Base-by-base conservation (phyloP, 805 yeast species). In the Candida lessepsii region DNA sequence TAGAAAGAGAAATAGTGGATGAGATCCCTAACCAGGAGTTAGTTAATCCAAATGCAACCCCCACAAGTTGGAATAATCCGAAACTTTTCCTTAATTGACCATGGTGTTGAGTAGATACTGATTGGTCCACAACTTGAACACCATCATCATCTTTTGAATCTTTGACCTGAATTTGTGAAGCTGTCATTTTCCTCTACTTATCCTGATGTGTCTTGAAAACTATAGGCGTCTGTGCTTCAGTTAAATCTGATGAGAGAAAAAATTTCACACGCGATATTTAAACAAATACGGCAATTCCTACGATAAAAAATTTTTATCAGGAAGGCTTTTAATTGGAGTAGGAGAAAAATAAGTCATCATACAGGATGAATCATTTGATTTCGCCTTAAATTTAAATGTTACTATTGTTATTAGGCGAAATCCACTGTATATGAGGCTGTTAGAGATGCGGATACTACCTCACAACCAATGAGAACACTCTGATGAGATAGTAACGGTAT, bases 21-120 rank as follows among this genome's bases (percentile, higher is more conserved):
- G 80, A 70, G 16, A 78, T 71, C 40, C 83, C 83, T 43, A 73
- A 71, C 83, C 83, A 78, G 1, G 81, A 75, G 52, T 76, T 77
- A 11, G 82, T 78, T 29, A 78, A 56, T 10, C 82, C 81, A 47
- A 78, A 78, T 8, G 81, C 81, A 24, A 77, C 76, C 38, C 82
- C 83, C 28, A 78, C 53, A 1, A 78, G 55, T 1, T 81, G 70
- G 61, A 45, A 42, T 10, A 42, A 25, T 2, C 37, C 36, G 6
- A 42, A 38, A 25, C 29, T 33, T 30, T 40, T 42, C 20, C 34
- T 42, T 16, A 42, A 38, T 29, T 42, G 33, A 9, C 45, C 45
- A 16, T 33, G n/a, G n/a, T n/a, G 24, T 35, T 42, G 40, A 18
- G 35, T 23, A 9, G 44, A 36, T 20, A 34, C 9, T 10, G 28